Evolutionary conservation across 441 rosid genomes (phyloP), one percentile per base, ranked within the genome.

Genomic region (Gossypium gossypioides): DNA sequence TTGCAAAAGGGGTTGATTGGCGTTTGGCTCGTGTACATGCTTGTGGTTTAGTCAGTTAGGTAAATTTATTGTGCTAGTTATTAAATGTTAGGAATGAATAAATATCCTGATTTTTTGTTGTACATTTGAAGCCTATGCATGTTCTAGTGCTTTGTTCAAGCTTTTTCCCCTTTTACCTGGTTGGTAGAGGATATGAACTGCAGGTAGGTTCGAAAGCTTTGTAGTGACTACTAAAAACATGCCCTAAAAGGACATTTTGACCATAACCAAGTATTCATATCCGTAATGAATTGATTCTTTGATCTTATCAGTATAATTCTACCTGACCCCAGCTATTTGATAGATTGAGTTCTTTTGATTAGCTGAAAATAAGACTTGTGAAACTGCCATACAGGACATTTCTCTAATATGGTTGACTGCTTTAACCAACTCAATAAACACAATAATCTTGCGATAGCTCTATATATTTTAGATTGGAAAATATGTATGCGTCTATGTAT

Each of bases 11-110:
- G 70, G 34, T 69, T 56, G 68, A 75, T 61, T 50, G 44, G 51
- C 58, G 77, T 63, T 64, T 64, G 52, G 82, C 75, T 58, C 61
- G 40, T 82, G 78, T 76, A 69, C 58, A 77, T 77, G 78, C 50
- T 50, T 78, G 52, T 68, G 73, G 67, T 57, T 73, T 54, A 65
- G 78, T 68, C 66, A 42, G 73, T 51, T 68, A 46, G 44, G 71
- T 57, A 21, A 72, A 19, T 69, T 74, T 44, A 22, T 61, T 80
- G 64, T 68, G 65, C 42, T 69, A 56, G 59, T 72, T 34, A 57
- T 40, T 69, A 57, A 74, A 9, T 19, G 16, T 55, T 71, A 10
- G 32, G 56, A 27, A 29, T 34, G 48, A 69, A 50, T 50, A 40
- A 52, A 60, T 21, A 55, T 62, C 34, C 67, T 37, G 55, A 7